These are phyloP conservation scores for Podosphaera fusca DNA, from an alignment of 2,329 filamentous ascomycete genomes.

Conservation along the genomic window DNA sequence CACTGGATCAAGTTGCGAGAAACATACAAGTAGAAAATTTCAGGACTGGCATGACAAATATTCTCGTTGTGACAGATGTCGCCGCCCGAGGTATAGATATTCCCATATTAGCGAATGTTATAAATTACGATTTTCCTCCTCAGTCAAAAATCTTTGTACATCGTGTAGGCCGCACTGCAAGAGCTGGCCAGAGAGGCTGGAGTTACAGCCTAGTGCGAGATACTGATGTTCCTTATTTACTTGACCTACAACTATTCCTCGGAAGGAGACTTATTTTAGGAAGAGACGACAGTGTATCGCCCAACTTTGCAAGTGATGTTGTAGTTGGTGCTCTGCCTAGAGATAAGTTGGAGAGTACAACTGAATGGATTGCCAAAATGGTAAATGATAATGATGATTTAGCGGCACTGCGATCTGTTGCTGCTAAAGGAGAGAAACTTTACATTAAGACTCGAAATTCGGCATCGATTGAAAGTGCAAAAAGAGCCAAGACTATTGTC, in stretches of 20 bases:
- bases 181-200: slow-evolving; percentile 84
- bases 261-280: slow-evolving; percentile 65
- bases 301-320: slow-evolving; percentile 62
- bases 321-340: slow-evolving; percentile 57
- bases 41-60: slow-evolving; percentile 59
- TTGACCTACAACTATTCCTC: slow-evolving; percentile 86
- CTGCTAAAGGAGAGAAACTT: slow-evolving; percentile 73
- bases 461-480: slow-evolving; percentile 75
- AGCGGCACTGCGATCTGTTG: slow-evolving; percentile 43
- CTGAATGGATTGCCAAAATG: slow-evolving; percentile 67
- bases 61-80: slow-evolving; percentile 89
- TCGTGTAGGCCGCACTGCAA: slow-evolving; percentile 81
- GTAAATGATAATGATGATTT: slow-evolving; percentile 58
- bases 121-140: slow-evolving; percentile 95
- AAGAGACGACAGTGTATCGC: slow-evolving; percentile 30
- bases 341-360: slow-evolving; percentile 47
- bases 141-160: slow-evolving; percentile 95
- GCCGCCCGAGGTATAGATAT: slow-evolving; percentile 96
- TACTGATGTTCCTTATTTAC: slow-evolving; percentile 69
- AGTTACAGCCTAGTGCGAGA: slow-evolving; percentile 81
- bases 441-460: slow-evolving; percentile 79
- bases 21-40: slow-evolving; percentile 86
- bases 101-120: slow-evolving; percentile 81
- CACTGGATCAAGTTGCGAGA: slow-evolving; percentile 79
- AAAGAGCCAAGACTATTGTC: slow-evolving; percentile 59